Evolutionary conservation across 73 alveolate genomes (phyloP).

Genomic region (Urostyla sp.): DNA sequence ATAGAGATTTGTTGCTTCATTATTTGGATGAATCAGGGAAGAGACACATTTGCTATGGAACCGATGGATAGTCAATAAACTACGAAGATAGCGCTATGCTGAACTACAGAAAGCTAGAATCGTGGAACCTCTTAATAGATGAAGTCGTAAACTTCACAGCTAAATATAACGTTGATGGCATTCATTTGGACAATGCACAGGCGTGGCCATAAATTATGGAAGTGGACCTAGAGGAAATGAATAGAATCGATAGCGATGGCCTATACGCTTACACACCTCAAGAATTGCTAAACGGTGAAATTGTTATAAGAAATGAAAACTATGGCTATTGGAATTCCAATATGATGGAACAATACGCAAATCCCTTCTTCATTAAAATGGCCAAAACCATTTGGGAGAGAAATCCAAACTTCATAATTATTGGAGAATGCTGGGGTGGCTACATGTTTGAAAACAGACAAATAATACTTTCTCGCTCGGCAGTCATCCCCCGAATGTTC

Average conservation of each 20-base stretch:
- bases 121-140: conserved; percentile 92
- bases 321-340: conserved; percentile 93
- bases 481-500: conserved; percentile 95
- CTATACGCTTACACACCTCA: conserved; percentile 90
- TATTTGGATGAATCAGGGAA: conserved; percentile 91
- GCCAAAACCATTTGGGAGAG: conserved; percentile 91
- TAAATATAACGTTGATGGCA: conserved; percentile 90
- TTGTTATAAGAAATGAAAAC: conserved; percentile 87
- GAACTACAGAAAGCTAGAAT: conserved; percentile 93
- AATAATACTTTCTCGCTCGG: conserved; percentile 89
- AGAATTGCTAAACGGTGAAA: conserved; percentile 93
- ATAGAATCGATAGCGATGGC: conserved; percentile 96
- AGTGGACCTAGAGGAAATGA: conserved; percentile 93
- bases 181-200: conserved; percentile 96
- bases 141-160: conserved; percentile 82
- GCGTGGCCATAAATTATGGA: conserved; percentile 98
- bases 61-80: conserved; percentile 93
- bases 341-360: conserved; percentile 90
- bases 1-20: conserved; percentile 85
- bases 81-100: conserved; percentile 89
- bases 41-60: conserved; percentile 91
- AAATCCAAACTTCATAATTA: conserved; percentile 90
- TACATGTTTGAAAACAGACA: conserved; percentile 89
- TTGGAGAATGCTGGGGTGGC: conserved; percentile 99
- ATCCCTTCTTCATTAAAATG: conserved; percentile 95